Evolutionary conservation across 2,329 filamentous ascomycete species (phyloP).

Genomic region (Colletotrichum tofieldiae): DNA sequence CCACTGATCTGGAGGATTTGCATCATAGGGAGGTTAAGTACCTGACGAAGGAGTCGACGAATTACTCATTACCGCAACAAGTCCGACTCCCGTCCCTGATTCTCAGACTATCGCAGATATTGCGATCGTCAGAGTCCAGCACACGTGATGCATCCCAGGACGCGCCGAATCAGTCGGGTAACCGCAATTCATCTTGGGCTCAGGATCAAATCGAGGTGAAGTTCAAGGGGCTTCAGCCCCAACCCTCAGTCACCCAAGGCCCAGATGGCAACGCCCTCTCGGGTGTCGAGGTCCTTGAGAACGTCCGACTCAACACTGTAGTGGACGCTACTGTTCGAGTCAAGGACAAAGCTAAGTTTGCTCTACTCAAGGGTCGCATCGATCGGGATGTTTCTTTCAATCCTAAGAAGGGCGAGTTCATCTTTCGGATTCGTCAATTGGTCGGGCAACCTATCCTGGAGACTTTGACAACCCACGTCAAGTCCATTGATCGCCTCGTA

Average conservation of each 20-base stretch:
- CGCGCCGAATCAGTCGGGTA: constrained; percentile 46
- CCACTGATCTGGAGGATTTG: constrained; percentile 65
- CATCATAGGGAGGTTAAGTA: constrained; percentile 62
- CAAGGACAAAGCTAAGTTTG: constrained; percentile 68
- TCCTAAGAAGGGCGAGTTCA: constrained; percentile 72
- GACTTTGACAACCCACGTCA: constrained; percentile 72
- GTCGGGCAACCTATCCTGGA: constrained; percentile 74
- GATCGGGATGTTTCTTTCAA: constrained; percentile 77
- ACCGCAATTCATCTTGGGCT: constrained; percentile 64
- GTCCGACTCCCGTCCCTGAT: constrained; percentile 65
- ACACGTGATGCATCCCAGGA: constrained; percentile 13
- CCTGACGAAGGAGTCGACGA: constrained; percentile 52
- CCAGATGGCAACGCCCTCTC: constrained; percentile 18
- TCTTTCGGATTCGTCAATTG: constrained; percentile 70
- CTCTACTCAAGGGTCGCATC: constrained; percentile 67
- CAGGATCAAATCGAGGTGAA: constrained; percentile 71
- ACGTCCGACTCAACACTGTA: constrained; percentile 27
- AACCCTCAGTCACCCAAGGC: constrained; percentile 28
- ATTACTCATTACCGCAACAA: constrained; percentile 58
- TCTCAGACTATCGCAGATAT: constrained; percentile 64
- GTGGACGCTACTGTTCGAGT: constrained; percentile 70
- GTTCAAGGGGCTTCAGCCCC: constrained; percentile 64
- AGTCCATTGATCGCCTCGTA: constrained; percentile 79
- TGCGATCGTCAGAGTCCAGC: constrained; percentile 6
- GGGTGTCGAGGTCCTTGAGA: constrained; percentile 17